A percentile compares a stretch with the other conserved stretches of the same genome.
phyloP scores from a whole-genome alignment of 768 basidiomycete species.

The Kwoniella sp. region DNA sequence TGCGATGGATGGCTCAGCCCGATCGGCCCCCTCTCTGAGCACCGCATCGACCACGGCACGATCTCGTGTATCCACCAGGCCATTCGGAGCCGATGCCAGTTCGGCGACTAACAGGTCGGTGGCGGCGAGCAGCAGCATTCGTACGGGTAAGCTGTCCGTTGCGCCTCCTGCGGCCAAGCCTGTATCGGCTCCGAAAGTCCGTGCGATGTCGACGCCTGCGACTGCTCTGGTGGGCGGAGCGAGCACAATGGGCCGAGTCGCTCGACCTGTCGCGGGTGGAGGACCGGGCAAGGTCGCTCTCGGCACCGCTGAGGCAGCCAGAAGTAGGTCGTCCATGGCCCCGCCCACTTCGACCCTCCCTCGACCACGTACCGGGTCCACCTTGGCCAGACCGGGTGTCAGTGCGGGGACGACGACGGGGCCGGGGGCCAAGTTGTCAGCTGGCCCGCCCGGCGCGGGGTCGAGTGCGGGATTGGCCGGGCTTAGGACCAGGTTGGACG shows the following conservation, averaged over 20 bases:
- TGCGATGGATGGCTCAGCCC: background rate
- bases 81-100: constrained; percentile 9
- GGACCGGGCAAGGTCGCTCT: no score
- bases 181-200: background rate
- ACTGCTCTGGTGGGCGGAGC: background rate
- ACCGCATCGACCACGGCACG: background rate
- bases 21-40: constrained; percentile 5
- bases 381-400: constrained; percentile 7
- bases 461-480: constrained; percentile 23
- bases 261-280: no score
- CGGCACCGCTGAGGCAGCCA: no score
- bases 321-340: no score
- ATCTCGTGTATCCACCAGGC: background rate
- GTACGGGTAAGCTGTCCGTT: background rate
- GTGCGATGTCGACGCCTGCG: constrained; percentile 22
- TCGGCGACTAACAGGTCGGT: constrained; percentile 1
- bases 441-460: background rate
- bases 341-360: no score
- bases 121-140: background rate
- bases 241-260: background rate
- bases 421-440: no score
- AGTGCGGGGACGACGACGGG: background rate
- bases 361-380: no score
- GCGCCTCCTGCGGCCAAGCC: background rate
- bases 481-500: constrained; percentile 30